Evolutionary conservation across 2,329 filamentous ascomycete species (phyloP), one percentile per base, ranked within the genome.

Genomic region (Rhexocercosporidium sp.): DNA sequence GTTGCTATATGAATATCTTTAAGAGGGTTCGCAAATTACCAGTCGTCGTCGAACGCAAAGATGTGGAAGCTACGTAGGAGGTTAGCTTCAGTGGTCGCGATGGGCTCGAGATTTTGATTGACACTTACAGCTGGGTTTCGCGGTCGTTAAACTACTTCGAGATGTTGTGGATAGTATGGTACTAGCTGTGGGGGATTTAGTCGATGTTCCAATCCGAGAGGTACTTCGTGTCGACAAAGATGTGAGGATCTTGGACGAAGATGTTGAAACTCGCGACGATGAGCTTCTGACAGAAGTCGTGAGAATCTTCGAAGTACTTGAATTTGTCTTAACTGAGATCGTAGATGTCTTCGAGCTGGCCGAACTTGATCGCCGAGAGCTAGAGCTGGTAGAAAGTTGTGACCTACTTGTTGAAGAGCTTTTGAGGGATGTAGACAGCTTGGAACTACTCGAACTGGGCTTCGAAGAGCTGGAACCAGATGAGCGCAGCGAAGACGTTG

Each of bases 361-460:
- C 29, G 51, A n/a, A 54, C 49, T 53, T 9, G 49, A 53, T 22
- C 49, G 49, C 18, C 22, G 25, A 53, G 49, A 53, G 22, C 11
- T 31, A 27, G 51, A 34, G 27, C 51, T 34, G 29, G 11, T 31
- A 16, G 27, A 18, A 37, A 34, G 16, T 54, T 18, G 16, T 31
- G 51, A 54, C 51, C 27, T 54, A 54, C 51, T 54, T 18, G 51
- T n/a, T 16, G 51, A 54, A 16, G 51, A 31, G 29, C 51, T 37
- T 37, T 18, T 54, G 51, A 34, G n/a, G 7, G 51, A 34, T n/a
- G 51, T 54, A n/a, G 51, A 54, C 29, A 37, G 29, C 51, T 54
- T 54, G 51, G 51, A 54, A 37, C 51, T 54, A 54, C 51, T 54
- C 14, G 51, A 34, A 54, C 14, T 31, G 27, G 51, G 29, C 20